Conservation (phyloP, 805 yeast species). For the Starmera quercuum region DNA sequence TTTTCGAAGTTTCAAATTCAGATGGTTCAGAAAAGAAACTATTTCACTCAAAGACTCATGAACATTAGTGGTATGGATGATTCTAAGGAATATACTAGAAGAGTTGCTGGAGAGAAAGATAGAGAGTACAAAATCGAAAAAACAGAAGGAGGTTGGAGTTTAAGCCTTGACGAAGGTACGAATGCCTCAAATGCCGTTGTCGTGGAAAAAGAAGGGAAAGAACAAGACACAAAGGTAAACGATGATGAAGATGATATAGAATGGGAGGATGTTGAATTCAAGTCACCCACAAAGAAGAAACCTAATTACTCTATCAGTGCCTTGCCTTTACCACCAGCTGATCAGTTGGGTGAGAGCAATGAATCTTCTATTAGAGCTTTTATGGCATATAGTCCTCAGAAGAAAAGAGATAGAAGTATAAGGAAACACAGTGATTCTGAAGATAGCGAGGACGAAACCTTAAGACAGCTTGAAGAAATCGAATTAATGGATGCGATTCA, state of each 20-base stretch:
- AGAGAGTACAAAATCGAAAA: slow-evolving; percentile 66
- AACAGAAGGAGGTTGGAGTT: slow-evolving; percentile 78
- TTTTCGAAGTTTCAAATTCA: slow-evolving; percentile 90
- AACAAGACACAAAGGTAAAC: slow-evolving; percentile 18
- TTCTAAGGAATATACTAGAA: slow-evolving; percentile 25
- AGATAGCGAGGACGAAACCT: slow-evolving; percentile 15
- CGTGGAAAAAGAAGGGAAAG: slow-evolving; percentile 23
- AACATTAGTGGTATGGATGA: slow-evolving; percentile 74
- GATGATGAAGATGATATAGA: slow-evolving; percentile 39
- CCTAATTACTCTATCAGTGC: slow-evolving; percentile 34
- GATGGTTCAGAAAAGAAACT: slow-evolving; percentile 88
- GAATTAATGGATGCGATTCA: slow-evolving; percentile 32
- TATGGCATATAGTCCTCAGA: slow-evolving; percentile 14
- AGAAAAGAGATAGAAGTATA: slow-evolving; percentile 2
- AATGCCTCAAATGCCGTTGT: slow-evolving; percentile 39
- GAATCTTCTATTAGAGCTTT: slow-evolving; percentile 10
- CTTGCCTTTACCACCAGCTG: slow-evolving; percentile 27
- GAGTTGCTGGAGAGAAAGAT: slow-evolving; percentile 82
- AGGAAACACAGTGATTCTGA: slow-evolving; percentile 11
- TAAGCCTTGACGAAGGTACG: slow-evolving; percentile 47
- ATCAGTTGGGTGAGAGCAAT: slow-evolving; percentile 7
- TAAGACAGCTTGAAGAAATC: slow-evolving; percentile 22
- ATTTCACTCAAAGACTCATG: slow-evolving; percentile 81
- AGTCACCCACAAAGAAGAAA: slow-evolving; percentile 14
- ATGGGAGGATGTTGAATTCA: slow-evolving; percentile 63